Evolutionary conservation across 495 filamentous ascomycete genomes (phyloP), one percentile per base, ranked within the genome.

Genomic region (Amorphotheca resinae): DNA sequence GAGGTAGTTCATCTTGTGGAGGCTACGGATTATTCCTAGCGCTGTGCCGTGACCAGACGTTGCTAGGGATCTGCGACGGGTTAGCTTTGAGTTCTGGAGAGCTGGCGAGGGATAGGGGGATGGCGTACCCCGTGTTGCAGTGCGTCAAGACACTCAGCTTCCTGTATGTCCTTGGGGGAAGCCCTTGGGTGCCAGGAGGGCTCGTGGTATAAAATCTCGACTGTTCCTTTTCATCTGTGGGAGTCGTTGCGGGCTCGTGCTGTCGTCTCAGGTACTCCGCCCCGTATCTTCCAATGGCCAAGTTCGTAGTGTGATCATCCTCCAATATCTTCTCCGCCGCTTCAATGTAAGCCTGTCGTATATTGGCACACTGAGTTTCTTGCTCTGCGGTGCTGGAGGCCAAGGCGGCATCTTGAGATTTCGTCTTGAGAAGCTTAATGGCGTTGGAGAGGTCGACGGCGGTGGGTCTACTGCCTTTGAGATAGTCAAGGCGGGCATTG

Each of bases 21-120:
- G 65, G n/a, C 79, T 80, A 45, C 91, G 86, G 53, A 98, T 82
- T 43, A 98, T 88, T 9, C 91, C 91, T 7, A 98, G 67, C 1
- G 91, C 91, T 26, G 91, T 98, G 42, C 91, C 91, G 59, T 95
- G 93, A 44, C 91, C 91, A 11, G 91, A 89, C 12, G 91, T 98
- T 31, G 91, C 91, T 35, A 98, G 79, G 32, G 87, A 93, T 23
- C 82, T 87, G 49, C 22, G 9, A 34, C 18, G 11, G 28, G 21
- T 49, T 48, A 52, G 41, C 28, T 21, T 48, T 33, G 2, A 17
- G 21, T 41, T 38, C 34, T 36, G 3, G 9, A 40, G 9, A 38
- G 3, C 2, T 38, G 23, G 42, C 1, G n/a, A 32, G 5, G 39
- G 28, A 16, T 4, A 17, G 39, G 21, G 22, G 20, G 23, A 15